Base-by-base conservation (phyloP, 2,329 filamentous ascomycete genomes). In the Hypoxylon sp. region DNA sequence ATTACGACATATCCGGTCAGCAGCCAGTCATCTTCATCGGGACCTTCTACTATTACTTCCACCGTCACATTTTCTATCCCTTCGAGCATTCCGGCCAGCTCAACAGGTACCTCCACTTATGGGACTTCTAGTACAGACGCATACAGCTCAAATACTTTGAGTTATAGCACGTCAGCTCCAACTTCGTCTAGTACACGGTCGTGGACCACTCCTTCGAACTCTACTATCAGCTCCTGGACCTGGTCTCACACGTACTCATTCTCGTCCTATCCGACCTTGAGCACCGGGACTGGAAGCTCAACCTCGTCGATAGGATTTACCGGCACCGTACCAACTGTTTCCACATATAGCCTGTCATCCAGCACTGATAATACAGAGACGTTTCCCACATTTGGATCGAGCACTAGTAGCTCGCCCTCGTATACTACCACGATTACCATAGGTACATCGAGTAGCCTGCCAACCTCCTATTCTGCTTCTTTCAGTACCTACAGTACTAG, bases 231-330 rank as follows among this genome's bases (percentile, higher is more conserved):
- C 39, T 53, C 62, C 39, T 69, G 67, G 62, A 70, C 67, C 16
- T 69, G 64, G 67, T 62, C 61, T 54, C 39, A 68, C n/a, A 61
- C 60, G 8, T 63, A 70, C 47, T 47, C 67, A 27, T 57, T 51
- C 11, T 70, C 54, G 19, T 55, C 62, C 6, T 53, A 39, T 37
- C 34, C 29, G 1, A 56, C 48, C 1, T 48, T 14, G 45, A 59
- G 58, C 30, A 67, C 61, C 5, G 37, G 3, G 23, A 52, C 64
- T 34, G 37, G 34, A 19, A 30, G 29, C 25, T 34, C 32, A 16
- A 23, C 60, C 5, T 56, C 53, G 1, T 34, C 54, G 3, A 48
- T 50, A 5, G 48, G 34, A 19, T 30, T 25, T 41, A 34, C 19
- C 14, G 41, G 64, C 7, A 56, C 30, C 19, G 34, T 11, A 21